These are phyloP conservation scores for Plasmodium berghei DNA, from an alignment of 169 alveolate genomes.

Conservation along the genomic window DNA sequence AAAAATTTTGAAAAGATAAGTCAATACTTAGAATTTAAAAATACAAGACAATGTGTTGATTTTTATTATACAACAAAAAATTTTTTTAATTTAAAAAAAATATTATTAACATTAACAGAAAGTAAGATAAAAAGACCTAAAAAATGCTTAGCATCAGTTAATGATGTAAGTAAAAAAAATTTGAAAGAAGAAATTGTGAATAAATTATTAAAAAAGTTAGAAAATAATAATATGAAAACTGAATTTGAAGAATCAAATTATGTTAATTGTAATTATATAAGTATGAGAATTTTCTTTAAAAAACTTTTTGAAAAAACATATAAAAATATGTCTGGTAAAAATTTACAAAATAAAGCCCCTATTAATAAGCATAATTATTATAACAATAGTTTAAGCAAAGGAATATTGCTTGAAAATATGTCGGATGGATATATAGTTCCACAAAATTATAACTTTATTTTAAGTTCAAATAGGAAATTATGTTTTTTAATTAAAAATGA, in stretches of 20 bases:
- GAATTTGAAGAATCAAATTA: conserved; percentile 53
- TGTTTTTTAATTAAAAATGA: conserved; percentile 57
- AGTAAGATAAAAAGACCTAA: conserved; percentile 37
- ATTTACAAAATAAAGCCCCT: not conserved
- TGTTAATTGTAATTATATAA: conserved; percentile 15
- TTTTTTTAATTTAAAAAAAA: conserved; percentile 45
- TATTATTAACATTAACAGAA: conserved; percentile 38
- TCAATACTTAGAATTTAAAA: conserved; percentile 88
- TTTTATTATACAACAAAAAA: conserved; percentile 79
- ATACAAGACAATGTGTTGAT: conserved; percentile 88
- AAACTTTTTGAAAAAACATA: conserved; percentile 40
- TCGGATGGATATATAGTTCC: conserved; percentile 72
- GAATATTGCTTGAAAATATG: conserved; percentile 54
- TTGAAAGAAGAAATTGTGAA: conserved; percentile 59
- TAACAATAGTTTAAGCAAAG: conserved; percentile 14
- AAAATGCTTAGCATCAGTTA: conserved; percentile 3
- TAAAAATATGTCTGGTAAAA: not conserved
- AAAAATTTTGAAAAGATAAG: conserved; percentile 90
- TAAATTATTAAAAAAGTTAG: conserved; percentile 47
- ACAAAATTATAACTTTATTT: conserved; percentile 49
- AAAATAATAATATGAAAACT: conserved; percentile 28
- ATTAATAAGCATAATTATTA: not conserved
- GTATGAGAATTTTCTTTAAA: conserved; percentile 23
- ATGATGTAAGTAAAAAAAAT: conserved; percentile 41
- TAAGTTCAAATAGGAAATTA: conserved; percentile 57